phyloP scores from a whole-genome alignment of 495 filamentous ascomycete genomes.

The Annulohypoxylon moriforme region DNA sequence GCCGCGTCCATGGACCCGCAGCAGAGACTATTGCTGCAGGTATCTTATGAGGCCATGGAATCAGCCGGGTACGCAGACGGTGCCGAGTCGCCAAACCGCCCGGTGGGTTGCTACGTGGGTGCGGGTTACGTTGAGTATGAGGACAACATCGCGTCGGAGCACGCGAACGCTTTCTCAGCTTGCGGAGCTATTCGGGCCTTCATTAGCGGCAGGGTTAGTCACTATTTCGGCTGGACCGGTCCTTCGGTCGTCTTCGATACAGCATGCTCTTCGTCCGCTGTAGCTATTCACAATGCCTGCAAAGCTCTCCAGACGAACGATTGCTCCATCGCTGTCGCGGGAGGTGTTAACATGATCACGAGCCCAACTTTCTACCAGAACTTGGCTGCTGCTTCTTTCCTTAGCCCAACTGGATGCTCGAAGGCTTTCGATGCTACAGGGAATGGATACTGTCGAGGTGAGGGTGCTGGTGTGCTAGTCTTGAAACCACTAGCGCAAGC shows the following conservation, averaged over 20 bases:
- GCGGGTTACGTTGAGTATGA: constrained; percentile 46
- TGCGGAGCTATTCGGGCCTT: constrained; percentile 43
- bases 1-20: constrained; percentile 63
- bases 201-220: constrained; percentile 43
- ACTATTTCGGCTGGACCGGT: constrained; percentile 64
- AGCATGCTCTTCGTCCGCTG: constrained; percentile 62
- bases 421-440: constrained; percentile 57
- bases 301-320: constrained; percentile 55
- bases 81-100: constrained; percentile 13
- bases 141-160: constrained; percentile 47
- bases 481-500: constrained; percentile 64
- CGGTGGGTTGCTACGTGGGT: constrained; percentile 51
- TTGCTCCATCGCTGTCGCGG: constrained; percentile 54
- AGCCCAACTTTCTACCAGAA: constrained; percentile 47
- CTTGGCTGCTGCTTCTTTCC: constrained; percentile 54
- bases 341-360: constrained; percentile 48
- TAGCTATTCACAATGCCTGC: constrained; percentile 58
- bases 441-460: constrained; percentile 69
- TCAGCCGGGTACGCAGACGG: constrained; percentile 34
- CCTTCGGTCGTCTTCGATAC: constrained; percentile 64
- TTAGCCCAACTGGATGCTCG: constrained; percentile 51
- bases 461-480: constrained; percentile 63
- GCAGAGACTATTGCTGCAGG: constrained; percentile 61
- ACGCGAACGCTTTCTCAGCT: constrained; percentile 41
- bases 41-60: constrained; percentile 61